Conservation (phyloP, 768 basidiomycete genomes). For the Russula olivacea region DNA sequence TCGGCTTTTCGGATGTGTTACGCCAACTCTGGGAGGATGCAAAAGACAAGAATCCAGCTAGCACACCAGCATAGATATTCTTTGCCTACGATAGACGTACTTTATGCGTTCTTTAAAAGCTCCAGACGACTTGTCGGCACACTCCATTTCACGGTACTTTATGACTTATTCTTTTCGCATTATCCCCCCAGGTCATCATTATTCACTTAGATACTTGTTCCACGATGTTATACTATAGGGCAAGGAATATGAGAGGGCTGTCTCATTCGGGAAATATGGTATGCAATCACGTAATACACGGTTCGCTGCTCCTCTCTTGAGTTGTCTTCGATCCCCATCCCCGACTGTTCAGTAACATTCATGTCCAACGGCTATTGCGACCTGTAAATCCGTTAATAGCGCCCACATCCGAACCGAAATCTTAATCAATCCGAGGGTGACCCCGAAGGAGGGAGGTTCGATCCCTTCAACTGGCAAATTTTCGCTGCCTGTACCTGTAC, state of each 20-base stretch:
- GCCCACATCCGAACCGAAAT: background rate
- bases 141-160: slow-evolving; percentile 24
- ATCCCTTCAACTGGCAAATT: slow-evolving; percentile 8
- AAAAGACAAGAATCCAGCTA: slow-evolving; percentile 45
- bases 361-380: background rate
- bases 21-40: slow-evolving; percentile 68
- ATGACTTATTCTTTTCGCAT: slow-evolving; percentile 30
- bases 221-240: background rate
- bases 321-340: background rate
- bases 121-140: slow-evolving; percentile 19
- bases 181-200: slow-evolving; percentile 3
- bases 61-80: slow-evolving; percentile 28
- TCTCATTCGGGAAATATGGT: background rate
- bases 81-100: slow-evolving; percentile 21
- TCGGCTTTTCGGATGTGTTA: slow-evolving; percentile 86
- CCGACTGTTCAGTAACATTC: background rate
- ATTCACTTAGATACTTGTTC: slow-evolving; percentile 9
- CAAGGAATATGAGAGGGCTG: background rate
- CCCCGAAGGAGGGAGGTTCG: slow-evolving; percentile 11
- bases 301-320: no score
- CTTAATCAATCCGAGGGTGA: background rate
- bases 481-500: background rate
- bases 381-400: background rate
- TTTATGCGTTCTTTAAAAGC: slow-evolving; percentile 29
- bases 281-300: slow-evolving; percentile 8